Percentiles rank a stretch among this genome's conserved stretches.
These are phyloP conservation scores for Yamagishiella unicocca DNA, from an alignment of 139 green algal species.

Conservation along the genomic window DNA sequence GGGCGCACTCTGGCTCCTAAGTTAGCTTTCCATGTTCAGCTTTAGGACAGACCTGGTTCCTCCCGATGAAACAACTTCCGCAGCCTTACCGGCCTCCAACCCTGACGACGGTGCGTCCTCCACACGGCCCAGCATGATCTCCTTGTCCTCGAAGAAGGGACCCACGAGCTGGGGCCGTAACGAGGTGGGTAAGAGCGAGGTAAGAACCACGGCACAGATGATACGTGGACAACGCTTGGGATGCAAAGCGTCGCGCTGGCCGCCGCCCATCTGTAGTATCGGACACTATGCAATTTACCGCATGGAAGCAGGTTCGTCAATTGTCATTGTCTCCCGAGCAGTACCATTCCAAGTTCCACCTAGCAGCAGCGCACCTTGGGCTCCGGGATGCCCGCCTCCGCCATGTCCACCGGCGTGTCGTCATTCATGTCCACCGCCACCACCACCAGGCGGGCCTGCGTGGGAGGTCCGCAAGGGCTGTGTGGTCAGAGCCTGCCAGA, in stretches of 20 bases:
- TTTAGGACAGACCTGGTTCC: neutral
- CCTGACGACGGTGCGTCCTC: neutral
- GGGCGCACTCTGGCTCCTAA: too few species aligned
- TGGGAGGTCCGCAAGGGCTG: too few species aligned
- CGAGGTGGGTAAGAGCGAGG: neutral
- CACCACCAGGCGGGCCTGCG: neutral
- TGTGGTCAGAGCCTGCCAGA: too few species aligned
- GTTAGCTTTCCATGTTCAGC: too few species aligned
- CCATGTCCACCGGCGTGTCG: neutral
- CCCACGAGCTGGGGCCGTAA: conserved; percentile 7
- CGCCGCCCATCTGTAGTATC: too few species aligned
- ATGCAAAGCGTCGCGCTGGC: too few species aligned
- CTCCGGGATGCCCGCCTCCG: neutral
- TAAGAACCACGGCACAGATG: neutral
- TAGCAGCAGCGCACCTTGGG: conserved; percentile 15
- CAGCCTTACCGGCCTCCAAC: neutral
- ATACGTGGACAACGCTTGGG: too few species aligned
- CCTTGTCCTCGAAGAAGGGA: conserved; percentile 32
- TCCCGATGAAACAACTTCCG: neutral
- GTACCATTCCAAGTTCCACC: too few species aligned
- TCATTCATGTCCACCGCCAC: conserved; percentile 14
- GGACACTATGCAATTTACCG: too few species aligned
- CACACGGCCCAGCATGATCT: neutral
- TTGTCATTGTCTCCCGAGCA: too few species aligned
- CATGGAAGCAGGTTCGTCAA: too few species aligned